Conservation (phyloP, 768 basidiomycete species). For the Boletus vermiculosoides region DNA sequence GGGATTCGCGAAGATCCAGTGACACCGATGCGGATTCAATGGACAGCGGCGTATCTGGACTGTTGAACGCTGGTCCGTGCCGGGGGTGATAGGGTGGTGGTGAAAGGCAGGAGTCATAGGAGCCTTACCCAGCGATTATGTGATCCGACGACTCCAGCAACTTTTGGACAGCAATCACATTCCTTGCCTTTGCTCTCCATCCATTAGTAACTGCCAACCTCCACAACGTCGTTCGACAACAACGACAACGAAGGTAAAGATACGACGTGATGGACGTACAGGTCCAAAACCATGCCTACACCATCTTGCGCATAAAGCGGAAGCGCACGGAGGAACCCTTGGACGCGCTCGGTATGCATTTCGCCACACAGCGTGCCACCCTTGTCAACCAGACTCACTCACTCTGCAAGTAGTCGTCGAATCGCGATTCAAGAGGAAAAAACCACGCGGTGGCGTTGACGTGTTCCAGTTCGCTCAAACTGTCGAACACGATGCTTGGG, state of each 20-base stretch:
- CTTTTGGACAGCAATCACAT: not conserved
- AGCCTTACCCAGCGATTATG: slow-evolving; percentile 10
- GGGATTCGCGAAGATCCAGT: not conserved
- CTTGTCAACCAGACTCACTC: slow-evolving; percentile 15
- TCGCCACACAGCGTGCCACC: slow-evolving; percentile 8
- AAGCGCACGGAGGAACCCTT: slow-evolving; percentile 81
- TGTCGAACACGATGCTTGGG: slow-evolving; percentile 68
- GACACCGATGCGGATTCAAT: not conserved
- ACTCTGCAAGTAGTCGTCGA: slow-evolving; percentile 53
- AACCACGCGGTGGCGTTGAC: slow-evolving; percentile 50
- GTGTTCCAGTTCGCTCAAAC: slow-evolving; percentile 83
- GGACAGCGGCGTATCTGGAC: not conserved
- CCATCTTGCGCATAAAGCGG: slow-evolving; percentile 79
- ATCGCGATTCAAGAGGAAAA: slow-evolving; percentile 59
- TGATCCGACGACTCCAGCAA: not conserved
- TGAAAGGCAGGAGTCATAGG: not conserved
- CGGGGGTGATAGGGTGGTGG: not conserved
- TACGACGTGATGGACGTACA: slow-evolving; percentile 22
- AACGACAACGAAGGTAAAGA: not conserved
- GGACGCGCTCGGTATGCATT: slow-evolving; percentile 67
- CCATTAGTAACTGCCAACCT: not conserved
- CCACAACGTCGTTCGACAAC: not conserved
- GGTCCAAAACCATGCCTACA: slow-evolving; percentile 45
- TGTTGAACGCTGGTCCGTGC: not conserved
- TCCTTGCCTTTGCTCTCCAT: not conserved